Conservation (phyloP, 1,139 yeast species). For the Saccharomyces hybrid region DNA sequence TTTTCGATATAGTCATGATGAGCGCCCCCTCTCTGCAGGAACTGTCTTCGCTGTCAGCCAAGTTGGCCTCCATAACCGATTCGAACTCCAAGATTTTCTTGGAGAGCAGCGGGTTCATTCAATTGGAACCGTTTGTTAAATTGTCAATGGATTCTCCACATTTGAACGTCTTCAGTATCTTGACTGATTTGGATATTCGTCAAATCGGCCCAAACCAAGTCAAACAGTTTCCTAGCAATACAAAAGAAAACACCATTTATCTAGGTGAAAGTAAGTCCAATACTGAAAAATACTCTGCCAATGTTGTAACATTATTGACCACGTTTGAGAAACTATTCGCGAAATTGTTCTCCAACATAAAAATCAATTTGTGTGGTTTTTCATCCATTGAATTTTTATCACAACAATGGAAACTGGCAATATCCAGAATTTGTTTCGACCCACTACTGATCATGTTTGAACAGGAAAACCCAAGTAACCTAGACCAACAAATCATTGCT, state of each 20-base stretch:
- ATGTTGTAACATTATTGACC: constrained; percentile 17
- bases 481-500: constrained; percentile 64
- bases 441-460: constrained; percentile 72
- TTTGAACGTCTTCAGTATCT: constrained; percentile 47
- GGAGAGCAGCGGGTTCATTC: constrained; percentile 66
- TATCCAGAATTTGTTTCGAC: constrained; percentile 71
- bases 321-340: constrained; percentile 28
- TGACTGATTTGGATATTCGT: constrained; percentile 60
- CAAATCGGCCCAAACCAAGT: constrained; percentile 31
- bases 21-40: constrained; percentile 45
- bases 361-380: constrained; percentile 26
- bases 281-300: constrained; percentile 18
- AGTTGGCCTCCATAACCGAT: constrained; percentile 33
- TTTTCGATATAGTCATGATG: constrained; percentile 44
- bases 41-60: constrained; percentile 36
- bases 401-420: constrained; percentile 78
- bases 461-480: constrained; percentile 50
- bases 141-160: constrained; percentile 30
- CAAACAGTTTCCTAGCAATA: constrained; percentile 28
- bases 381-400: constrained; percentile 56
- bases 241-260: constrained; percentile 15
- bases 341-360: constrained; percentile 34
- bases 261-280: constrained; percentile 22
- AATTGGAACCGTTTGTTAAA: constrained; percentile 59
- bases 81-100: constrained; percentile 46